Evolutionary conservation across 805 yeast species (phyloP).

Genomic region (Wickerhamomyces chambardii): DNA sequence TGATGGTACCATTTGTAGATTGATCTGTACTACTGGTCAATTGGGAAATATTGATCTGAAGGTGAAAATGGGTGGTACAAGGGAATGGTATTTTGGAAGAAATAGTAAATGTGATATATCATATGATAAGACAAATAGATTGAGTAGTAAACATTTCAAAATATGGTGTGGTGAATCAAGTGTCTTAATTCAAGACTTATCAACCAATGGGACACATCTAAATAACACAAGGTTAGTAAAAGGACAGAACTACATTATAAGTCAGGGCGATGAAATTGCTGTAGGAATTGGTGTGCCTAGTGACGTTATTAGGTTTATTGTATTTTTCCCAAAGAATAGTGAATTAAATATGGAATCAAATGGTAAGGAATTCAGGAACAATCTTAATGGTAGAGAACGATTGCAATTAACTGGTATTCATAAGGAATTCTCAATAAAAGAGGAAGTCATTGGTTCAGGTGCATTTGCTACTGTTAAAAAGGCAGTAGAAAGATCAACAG

Average conservation of each 20-base stretch:
- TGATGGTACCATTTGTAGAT: constrained; percentile 37
- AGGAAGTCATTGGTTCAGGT: constrained; percentile 93
- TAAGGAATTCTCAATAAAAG: constrained; percentile 66
- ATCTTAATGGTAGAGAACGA: not conserved
- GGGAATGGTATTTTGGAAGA: constrained; percentile 71
- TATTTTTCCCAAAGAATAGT: constrained; percentile 23
- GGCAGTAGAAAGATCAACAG: constrained; percentile 79
- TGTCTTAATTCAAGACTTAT: constrained; percentile 45
- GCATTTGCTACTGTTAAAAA: constrained; percentile 95
- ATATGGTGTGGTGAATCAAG: constrained; percentile 57
- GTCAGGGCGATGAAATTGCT: constrained; percentile 89
- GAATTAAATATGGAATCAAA: not conserved
- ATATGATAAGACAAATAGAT: constrained; percentile 49
- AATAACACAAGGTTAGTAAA: constrained; percentile 68
- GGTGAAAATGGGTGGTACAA: constrained; percentile 22
- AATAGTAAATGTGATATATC: constrained; percentile 54
- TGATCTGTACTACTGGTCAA: constrained; percentile 54
- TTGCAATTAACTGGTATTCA: constrained; percentile 48
- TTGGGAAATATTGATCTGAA: constrained; percentile 36
- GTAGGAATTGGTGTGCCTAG: constrained; percentile 79
- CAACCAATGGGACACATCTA: constrained; percentile 90
- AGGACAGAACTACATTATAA: constrained; percentile 69
- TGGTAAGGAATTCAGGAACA: constrained; percentile 7
- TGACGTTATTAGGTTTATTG: constrained; percentile 48
- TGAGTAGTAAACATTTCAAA: constrained; percentile 69